Percentiles rank a stretch among this genome's conserved stretches.
Conservation (phyloP, 179 eudicot species). For the Silene noctiflora region DNA sequence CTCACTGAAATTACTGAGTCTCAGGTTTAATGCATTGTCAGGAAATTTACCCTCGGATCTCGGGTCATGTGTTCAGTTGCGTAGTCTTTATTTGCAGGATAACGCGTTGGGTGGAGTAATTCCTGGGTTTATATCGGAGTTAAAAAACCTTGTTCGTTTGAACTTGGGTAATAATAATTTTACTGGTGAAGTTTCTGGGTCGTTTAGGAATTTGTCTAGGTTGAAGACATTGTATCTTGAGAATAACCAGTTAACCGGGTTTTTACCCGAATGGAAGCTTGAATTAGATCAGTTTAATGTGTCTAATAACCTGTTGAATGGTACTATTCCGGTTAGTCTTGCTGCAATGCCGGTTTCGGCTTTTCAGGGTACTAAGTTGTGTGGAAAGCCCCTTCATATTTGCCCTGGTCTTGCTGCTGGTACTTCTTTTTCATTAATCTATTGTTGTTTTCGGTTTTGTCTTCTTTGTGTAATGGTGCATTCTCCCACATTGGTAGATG, state of each 20-base stretch:
- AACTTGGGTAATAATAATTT: conserved; percentile 55
- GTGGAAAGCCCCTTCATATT: conserved; percentile 56
- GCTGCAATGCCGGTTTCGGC: conserved; percentile 33
- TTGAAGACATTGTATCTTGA: conserved; percentile 56
- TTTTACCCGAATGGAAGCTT: conserved; percentile 52
- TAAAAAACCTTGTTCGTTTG: conserved; percentile 45
- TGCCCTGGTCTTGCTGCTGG: conserved; percentile 39
- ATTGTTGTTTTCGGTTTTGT: background rate
- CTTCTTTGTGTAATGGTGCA: background rate
- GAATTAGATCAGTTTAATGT: conserved; percentile 54
- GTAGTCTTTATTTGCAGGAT: conserved; percentile 55
- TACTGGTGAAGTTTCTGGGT: conserved; percentile 43
- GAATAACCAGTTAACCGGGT: conserved; percentile 50
- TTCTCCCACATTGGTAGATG: background rate
- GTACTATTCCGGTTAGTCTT: conserved; percentile 52
- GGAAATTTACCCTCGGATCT: conserved; percentile 53
- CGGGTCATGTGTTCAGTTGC: conserved; percentile 33
- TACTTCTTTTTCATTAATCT: background rate
- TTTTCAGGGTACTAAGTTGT: conserved; percentile 56
- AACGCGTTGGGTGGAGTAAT: conserved; percentile 54
- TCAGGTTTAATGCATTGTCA: conserved; percentile 53
- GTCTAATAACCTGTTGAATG: conserved; percentile 57
- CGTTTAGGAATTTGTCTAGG: conserved; percentile 41
- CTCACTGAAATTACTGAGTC: conserved; percentile 44
- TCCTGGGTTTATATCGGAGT: conserved; percentile 40